Base-by-base conservation (phyloP, 2,329 filamentous ascomycete species). In the Apiospora kogelbergensis region DNA sequence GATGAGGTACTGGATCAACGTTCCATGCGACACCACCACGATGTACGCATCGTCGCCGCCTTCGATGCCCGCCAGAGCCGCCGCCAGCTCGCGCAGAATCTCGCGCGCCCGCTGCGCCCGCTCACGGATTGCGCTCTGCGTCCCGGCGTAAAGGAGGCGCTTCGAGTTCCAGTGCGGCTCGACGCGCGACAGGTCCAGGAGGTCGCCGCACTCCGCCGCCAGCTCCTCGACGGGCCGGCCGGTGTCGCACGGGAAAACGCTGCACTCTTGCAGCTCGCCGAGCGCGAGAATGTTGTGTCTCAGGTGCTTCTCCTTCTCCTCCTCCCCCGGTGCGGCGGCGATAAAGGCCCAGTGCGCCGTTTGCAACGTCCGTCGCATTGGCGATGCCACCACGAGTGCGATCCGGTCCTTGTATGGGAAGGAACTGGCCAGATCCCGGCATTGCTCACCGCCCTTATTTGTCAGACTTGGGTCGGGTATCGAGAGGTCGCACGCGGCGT, bases 381-480 rank as follows among this genome's bases (percentile, higher is more conserved):
- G 93, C 1, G 93, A 95, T 46, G 92, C 88, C 24, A 94, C 85
- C 41, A 97, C 84, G 71, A 90, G 84, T 15, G 90, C 89, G 73
- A 94, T 81, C 20, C 83, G 78, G 70, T 82, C 80, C 77, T 91
- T 89, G 78, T 87, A 79, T 11, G 90, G 87, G 78, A 95, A 96
- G 30, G 73, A 68, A n/a, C 82, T 75, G 72, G 84, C 79, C 45
- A 97, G 88, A 9, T 79, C 77, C 30, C 78, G 81, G 81, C 93
- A 96, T 85, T 97, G 93, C 70, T 88, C 76, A 75, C 90, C 84
- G 73, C 94, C 94, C 22, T 89, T 83, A 0, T 86, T 83, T 1
- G 94, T 97, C 64, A 97, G 87, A 69, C 87, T 81, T 1, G 94
- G 93, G 77, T 97, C 94, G 26, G 78, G 89, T 63, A 96, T 83